Evolutionary conservation across 495 filamentous ascomycete species (phyloP).

Genomic region (Lineolata rhizophorae): DNA sequence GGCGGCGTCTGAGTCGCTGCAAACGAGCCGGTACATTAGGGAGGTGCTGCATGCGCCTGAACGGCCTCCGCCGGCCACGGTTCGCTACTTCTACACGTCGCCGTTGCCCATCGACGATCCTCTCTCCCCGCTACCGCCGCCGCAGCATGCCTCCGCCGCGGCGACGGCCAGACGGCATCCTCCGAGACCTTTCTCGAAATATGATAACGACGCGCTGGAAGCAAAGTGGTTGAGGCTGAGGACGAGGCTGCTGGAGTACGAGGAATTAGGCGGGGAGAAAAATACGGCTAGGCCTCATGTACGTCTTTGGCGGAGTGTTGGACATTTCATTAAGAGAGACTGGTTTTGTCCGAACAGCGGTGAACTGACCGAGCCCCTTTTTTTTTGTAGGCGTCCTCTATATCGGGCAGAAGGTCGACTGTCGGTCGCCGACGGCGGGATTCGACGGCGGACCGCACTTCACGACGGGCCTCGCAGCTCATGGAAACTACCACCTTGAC

Average conservation of each 20-base stretch:
- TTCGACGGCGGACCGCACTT: background rate
- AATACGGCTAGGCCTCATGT: no score
- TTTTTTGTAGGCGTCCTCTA: no score
- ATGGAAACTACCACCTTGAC: slow-evolving; percentile 4
- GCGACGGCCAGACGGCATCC: slow-evolving; percentile 10
- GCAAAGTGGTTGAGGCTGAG: slow-evolving; percentile 19
- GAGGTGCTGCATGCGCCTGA: slow-evolving; percentile 15
- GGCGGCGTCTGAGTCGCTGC: no score
- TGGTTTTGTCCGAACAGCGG: background rate
- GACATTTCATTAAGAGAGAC: background rate
- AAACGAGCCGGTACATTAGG: slow-evolving; percentile 16
- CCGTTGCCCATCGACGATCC: slow-evolving; percentile 21
- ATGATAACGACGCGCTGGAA: slow-evolving; percentile 19
- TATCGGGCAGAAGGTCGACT: no score
- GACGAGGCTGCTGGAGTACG: slow-evolving; percentile 15
- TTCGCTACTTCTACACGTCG: slow-evolving; percentile 20
- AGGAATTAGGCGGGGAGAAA: slow-evolving; percentile 1
- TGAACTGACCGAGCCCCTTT: no score
- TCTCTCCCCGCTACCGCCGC: slow-evolving; percentile 19
- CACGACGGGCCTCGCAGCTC: slow-evolving; percentile 5
- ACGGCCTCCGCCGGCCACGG: slow-evolving; percentile 14
- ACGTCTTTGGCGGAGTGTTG: background rate
- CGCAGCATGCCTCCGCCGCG: slow-evolving; percentile 3
- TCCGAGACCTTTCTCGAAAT: slow-evolving; percentile 20
- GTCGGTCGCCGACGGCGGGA: background rate